Evolutionary conservation across 495 filamentous ascomycete genomes (phyloP), one percentile per base, ranked within the genome.

Genomic region (Neurospora sp.): DNA sequence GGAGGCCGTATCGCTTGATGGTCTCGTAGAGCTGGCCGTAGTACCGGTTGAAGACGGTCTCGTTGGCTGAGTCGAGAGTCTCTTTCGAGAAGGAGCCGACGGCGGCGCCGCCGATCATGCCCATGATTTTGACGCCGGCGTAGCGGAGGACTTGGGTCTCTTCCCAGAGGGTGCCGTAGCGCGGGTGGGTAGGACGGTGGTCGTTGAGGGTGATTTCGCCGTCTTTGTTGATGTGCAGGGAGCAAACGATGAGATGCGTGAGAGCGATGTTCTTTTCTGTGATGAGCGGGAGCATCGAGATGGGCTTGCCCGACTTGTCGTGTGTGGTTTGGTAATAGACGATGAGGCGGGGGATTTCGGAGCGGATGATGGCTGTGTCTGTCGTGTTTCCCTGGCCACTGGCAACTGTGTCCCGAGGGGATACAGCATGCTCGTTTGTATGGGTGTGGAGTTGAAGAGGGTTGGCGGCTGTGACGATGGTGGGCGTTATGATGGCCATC

Each of bases 101-200:
- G 0, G 92, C 92, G 3, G 92, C 93, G 3, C 93, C 93, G 35
- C 93, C 93, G 11, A 96, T 83, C 93, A 96, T 96, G 73, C 90
- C 91, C 77, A 94, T 85, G 44, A 96, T 85, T 74, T 88, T 90
- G 77, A 96, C 85, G 44, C 92, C 92, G 41, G 82, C 81, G 31
- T 81, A 81, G 76, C 94, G 88, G 16, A 88, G 79, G 44, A 83
- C 73, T 10, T 83, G 84, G 16, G 91, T 85, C 77, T 95, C 92
- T 38, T 83, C 84, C 92, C 92, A 95, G 16, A 94, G 82, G 0
- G 82, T 82, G 70, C 86, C 80, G 79, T 89, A 90, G 48, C 85
- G 82, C 4, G 88, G 77, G 74, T 86, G 76, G 1, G 81, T 76
- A 0, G 90, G 90, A 3, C 87, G 87, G 75, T 90, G 85, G 83